phyloP scores from a whole-genome alignment of 805 yeast species.

The Myxozyma melibiosi region DNA sequence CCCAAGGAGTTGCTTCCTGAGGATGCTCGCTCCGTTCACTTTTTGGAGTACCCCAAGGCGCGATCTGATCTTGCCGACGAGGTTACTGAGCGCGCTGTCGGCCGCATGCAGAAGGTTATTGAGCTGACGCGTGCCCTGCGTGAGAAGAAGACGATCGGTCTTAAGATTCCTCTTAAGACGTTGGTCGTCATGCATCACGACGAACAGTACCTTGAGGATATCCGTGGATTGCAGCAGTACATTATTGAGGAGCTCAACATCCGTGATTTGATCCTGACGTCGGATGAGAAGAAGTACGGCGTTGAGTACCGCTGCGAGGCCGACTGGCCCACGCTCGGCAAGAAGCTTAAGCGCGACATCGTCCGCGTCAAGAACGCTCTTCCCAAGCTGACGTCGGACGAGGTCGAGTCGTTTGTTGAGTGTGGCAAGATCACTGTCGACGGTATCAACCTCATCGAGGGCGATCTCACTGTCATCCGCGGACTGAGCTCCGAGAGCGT shows the following conservation, averaged over 20 bases:
- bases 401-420: slow-evolving; percentile 72
- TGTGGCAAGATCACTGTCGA: slow-evolving; percentile 81
- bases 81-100: slow-evolving; percentile 81
- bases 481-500: slow-evolving; percentile 65
- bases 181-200: slow-evolving; percentile 86
- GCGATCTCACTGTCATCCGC: slow-evolving; percentile 88
- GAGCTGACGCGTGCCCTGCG: slow-evolving; percentile 95
- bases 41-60: slow-evolving; percentile 84
- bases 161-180: slow-evolving; percentile 91
- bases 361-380: slow-evolving; percentile 92
- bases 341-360: slow-evolving; percentile 91
- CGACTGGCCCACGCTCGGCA: slow-evolving; percentile 98
- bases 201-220: slow-evolving; percentile 69
- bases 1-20: slow-evolving; percentile 48
- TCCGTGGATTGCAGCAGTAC: slow-evolving; percentile 74
- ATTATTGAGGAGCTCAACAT: slow-evolving; percentile 90
- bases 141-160: slow-evolving; percentile 90
- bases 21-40: slow-evolving; percentile 86
- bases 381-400: slow-evolving; percentile 76
- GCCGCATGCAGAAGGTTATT: slow-evolving; percentile 95
- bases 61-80: slow-evolving; percentile 79
- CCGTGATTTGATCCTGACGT: slow-evolving; percentile 81
- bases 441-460: slow-evolving; percentile 82
- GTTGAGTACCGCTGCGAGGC: slow-evolving; percentile 94
- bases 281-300: slow-evolving; percentile 88